phyloP scores from a whole-genome alignment of 1,284 basidiomycete genomes.

The Cystobasidiaceae sp. region DNA sequence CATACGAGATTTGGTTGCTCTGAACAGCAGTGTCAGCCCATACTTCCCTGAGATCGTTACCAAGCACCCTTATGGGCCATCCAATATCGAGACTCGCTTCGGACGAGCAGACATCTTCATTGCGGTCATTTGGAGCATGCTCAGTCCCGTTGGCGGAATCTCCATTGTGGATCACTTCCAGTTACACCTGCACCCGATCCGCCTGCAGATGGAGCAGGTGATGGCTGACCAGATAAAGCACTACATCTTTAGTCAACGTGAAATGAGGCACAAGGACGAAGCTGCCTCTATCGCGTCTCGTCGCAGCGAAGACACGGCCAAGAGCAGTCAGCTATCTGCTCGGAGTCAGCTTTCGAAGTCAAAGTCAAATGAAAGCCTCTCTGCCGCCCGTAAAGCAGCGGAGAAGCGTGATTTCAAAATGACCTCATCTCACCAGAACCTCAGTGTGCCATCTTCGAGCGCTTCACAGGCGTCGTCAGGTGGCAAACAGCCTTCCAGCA shows the following conservation, averaged over 20 bases:
- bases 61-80: constrained; percentile 48
- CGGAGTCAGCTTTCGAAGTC: background rate
- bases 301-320: background rate
- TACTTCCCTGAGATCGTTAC: constrained; percentile 83
- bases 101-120: constrained; percentile 39
- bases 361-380: background rate
- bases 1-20: constrained; percentile 70
- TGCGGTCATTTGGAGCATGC: constrained; percentile 64
- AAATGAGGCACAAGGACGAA: constrained; percentile 10
- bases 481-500: background rate
- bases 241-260: constrained; percentile 62
- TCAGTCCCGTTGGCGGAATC: constrained; percentile 91
- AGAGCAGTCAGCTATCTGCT: background rate
- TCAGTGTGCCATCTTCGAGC: constrained; percentile 1
- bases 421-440: too few species aligned
- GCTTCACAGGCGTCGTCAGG: constrained; percentile 7
- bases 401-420: too few species aligned
- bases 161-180: constrained; percentile 81
- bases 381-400: background rate
- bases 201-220: constrained; percentile 76
- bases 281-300: too few species aligned
- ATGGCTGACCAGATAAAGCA: constrained; percentile 80
- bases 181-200: constrained; percentile 76
- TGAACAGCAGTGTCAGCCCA: constrained; percentile 79
- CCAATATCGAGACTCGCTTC: constrained; percentile 28